Conservation (phyloP, 371 early-diverging fungal genomes). For the Circinella minor region DNA sequence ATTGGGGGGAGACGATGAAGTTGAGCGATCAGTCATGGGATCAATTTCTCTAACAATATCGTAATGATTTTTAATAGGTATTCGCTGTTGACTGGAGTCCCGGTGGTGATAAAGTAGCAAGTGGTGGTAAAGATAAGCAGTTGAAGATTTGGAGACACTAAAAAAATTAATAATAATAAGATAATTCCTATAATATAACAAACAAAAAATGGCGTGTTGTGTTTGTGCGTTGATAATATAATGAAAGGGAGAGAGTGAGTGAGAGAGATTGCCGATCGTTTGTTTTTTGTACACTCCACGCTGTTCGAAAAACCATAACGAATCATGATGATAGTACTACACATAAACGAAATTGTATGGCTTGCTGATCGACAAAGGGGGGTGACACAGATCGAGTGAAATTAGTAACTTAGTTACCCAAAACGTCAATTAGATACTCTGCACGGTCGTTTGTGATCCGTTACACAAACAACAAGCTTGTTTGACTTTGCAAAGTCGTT, state of each 20-base stretch:
- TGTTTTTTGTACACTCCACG: slow-evolving; percentile 8
- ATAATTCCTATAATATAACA: not conserved
- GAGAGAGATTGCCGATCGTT: not conserved
- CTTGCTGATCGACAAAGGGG: slow-evolving; percentile 19
- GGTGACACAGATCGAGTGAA: slow-evolving; percentile 1
- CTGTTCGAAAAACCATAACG: not conserved
- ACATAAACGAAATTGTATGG: slow-evolving; percentile 6
- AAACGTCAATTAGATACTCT: not conserved
- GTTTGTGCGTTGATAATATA: not conserved
- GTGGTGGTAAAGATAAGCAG: slow-evolving; percentile 92
- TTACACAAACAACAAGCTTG: slow-evolving; percentile 14
- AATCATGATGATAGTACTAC: not conserved
- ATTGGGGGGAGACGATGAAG: no score
- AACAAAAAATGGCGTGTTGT: not conserved
- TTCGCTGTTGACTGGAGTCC: slow-evolving; percentile 97
- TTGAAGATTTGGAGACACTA: slow-evolving; percentile 79
- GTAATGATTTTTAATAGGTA: slow-evolving; percentile 50
- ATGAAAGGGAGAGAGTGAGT: not conserved
- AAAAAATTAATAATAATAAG: not conserved
- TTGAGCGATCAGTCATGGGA: no score
- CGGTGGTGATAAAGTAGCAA: slow-evolving; percentile 86
- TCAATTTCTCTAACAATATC: no score
- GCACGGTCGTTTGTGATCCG: slow-evolving; percentile 17
- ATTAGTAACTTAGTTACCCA: not conserved
- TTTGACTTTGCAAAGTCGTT: slow-evolving; percentile 7